Evolutionary conservation across 2,329 filamentous ascomycete species (phyloP).

Genomic region (Daldinia eschscholtzii): DNA sequence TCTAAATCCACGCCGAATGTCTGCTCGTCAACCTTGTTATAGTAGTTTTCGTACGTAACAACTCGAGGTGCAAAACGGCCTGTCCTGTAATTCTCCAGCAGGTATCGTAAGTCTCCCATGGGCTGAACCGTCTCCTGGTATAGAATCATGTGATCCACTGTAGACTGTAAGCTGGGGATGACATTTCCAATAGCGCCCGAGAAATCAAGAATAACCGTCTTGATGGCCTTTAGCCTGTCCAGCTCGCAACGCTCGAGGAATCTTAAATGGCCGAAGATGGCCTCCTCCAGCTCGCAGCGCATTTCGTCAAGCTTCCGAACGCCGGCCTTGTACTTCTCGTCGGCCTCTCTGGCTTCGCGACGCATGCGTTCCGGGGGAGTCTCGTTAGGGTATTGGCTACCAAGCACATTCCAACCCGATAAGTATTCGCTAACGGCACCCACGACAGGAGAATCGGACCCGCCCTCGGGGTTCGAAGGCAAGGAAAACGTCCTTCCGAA

Average conservation of each 20-base stretch:
- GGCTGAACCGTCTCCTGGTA: conserved; percentile 99
- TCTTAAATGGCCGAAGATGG: conserved; percentile 90
- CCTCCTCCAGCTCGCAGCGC: conserved; percentile 94
- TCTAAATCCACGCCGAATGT: conserved; percentile 99
- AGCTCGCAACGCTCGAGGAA: conserved; percentile 98
- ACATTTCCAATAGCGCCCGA: conserved; percentile 98
- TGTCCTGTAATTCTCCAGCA: conserved; percentile 96
- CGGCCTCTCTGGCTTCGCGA: conserved; percentile 88
- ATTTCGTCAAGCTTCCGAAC: conserved; percentile 90
- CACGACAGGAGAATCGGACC: conserved; percentile 82
- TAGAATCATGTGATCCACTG: conserved; percentile 98
- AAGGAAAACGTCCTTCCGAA: conserved; percentile 81
- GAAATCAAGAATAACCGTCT: conserved; percentile 97
- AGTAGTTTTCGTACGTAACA: conserved; percentile 97
- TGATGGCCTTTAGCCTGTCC: conserved; percentile 96
- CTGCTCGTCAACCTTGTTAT: conserved; percentile 97
- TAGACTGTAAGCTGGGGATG: conserved; percentile 94
- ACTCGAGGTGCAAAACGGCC: conserved; percentile 92
- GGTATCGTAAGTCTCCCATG: conserved; percentile 86
- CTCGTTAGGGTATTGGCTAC: conserved; percentile 92
- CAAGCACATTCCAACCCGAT: conserved; percentile 91
- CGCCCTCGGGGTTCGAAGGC: conserved; percentile 69
- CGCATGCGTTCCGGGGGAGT: conserved; percentile 87
- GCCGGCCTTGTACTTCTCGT: conserved; percentile 91
- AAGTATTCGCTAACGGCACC: conserved; percentile 90